Conservation (phyloP, 169 alveolate genomes). For the Theileria annulata region DNA sequence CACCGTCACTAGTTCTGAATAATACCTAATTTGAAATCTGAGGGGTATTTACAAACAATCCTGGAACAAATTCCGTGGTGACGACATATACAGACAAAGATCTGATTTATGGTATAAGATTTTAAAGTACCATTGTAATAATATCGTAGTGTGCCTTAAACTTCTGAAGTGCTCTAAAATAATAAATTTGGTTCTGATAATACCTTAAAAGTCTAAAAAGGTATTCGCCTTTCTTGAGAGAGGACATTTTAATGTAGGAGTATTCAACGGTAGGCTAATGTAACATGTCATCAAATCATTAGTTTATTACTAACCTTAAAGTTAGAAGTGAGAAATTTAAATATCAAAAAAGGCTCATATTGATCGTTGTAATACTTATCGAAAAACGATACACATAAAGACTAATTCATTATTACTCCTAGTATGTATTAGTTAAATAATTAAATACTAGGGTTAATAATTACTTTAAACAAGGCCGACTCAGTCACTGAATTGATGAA, state of each 20-base stretch:
- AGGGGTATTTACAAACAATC: slow-evolving; percentile 23
- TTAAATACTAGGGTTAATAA: too few species aligned
- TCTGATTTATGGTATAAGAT: slow-evolving; percentile 4
- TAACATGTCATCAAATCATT: neutral
- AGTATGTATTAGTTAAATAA: neutral
- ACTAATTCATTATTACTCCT: slow-evolving; percentile 4
- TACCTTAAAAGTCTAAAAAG: slow-evolving; percentile 22
- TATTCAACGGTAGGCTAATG: neutral
- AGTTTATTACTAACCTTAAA: slow-evolving; percentile 30
- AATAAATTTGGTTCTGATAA: neutral
- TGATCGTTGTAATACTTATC: slow-evolving; percentile 34
- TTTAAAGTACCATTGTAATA: slow-evolving; percentile 37
- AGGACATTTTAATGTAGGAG: neutral
- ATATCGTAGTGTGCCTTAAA: slow-evolving; percentile 26
- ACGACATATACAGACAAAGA: slow-evolving; percentile 53
- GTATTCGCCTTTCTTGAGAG: slow-evolving; percentile 29
- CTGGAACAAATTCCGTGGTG: slow-evolving; percentile 40
- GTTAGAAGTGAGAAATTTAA: slow-evolving; percentile 17
- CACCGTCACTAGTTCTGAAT: neutral
- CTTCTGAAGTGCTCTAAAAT: slow-evolving; percentile 21
- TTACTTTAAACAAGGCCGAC: slow-evolving; percentile 28
- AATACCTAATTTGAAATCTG: neutral
- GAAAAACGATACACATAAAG: slow-evolving; percentile 33
- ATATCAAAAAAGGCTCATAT: slow-evolving; percentile 35
- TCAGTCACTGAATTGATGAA: slow-evolving; percentile 41